phyloP scores from a whole-genome alignment of 2,329 filamentous ascomycete genomes.

The Hypoxylon sp. region DNA sequence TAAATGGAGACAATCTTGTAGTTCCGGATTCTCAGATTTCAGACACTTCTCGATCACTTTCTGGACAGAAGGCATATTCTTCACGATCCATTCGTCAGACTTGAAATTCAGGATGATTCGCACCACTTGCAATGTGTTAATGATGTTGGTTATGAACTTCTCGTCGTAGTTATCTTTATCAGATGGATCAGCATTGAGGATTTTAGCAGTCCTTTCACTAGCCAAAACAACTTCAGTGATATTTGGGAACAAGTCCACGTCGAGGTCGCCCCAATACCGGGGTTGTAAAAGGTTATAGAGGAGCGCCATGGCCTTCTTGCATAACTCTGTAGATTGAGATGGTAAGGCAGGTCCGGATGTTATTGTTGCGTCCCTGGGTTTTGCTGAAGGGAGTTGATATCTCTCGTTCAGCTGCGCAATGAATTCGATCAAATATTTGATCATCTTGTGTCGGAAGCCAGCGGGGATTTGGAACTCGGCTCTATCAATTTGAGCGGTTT shows the following conservation, averaged over 20 bases:
- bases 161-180: conserved; percentile 84
- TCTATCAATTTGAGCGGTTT: conserved; percentile 65
- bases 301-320: conserved; percentile 86
- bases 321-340: conserved; percentile 79
- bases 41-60: conserved; percentile 92
- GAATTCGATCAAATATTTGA: conserved; percentile 96
- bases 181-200: conserved; percentile 70
- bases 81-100: conserved; percentile 89
- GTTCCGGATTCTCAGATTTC: conserved; percentile 88
- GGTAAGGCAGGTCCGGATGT: conserved; percentile 64
- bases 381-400: conserved; percentile 81
- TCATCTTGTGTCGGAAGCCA: conserved; percentile 80
- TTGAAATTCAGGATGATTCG: conserved; percentile 91
- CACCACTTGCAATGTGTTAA: conserved; percentile 94
- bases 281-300: conserved; percentile 88
- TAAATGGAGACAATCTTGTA: conserved; percentile 92
- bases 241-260: conserved; percentile 91
- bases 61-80: conserved; percentile 82
- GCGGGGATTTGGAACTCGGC: conserved; percentile 78
- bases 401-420: conserved; percentile 91
- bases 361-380: conserved; percentile 69
- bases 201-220: conserved; percentile 79
- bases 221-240: conserved; percentile 88
- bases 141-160: conserved; percentile 86
- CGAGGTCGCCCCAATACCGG: conserved; percentile 91